These are phyloP conservation scores for Talaromyces marneffei DNA, from an alignment of 2,329 filamentous ascomycete species.

Conservation along the genomic window DNA sequence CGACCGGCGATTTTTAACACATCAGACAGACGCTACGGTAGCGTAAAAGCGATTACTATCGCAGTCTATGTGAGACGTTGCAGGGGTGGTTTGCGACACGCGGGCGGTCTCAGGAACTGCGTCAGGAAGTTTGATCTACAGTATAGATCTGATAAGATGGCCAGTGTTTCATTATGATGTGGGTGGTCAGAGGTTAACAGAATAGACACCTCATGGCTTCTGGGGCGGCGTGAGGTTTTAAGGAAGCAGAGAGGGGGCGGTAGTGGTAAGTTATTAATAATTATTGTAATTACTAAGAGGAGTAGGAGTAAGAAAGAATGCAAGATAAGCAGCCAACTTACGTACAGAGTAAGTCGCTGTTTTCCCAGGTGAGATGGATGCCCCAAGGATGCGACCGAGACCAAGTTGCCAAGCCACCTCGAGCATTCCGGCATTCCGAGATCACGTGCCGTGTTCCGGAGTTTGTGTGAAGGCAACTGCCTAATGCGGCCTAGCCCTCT, in stretches of 20 bases:
- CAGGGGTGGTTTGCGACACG: background rate
- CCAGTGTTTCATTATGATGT: background rate
- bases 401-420: background rate
- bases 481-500: background rate
- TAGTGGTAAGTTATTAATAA: background rate
- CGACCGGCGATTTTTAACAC: background rate
- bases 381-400: no score
- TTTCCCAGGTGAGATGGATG: background rate
- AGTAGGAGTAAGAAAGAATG: background rate
- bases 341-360: background rate
- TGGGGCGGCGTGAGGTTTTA: background rate
- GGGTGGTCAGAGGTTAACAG: background rate
- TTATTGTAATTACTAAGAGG: background rate
- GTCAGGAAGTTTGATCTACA: constrained; percentile 1
- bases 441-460: background rate
- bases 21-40: background rate
- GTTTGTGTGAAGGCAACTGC: background rate
- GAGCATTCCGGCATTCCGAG: background rate
- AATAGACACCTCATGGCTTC: background rate
- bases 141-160: constrained; percentile 1
- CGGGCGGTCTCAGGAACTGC: constrained; percentile 4
- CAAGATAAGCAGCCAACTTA: no score
- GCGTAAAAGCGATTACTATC: background rate
- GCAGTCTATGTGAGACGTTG: background rate
- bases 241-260: background rate